phyloP scores from a whole-genome alignment of 2,329 filamentous ascomycete species.

The Stagonosporopsis chrysanthemi region DNA sequence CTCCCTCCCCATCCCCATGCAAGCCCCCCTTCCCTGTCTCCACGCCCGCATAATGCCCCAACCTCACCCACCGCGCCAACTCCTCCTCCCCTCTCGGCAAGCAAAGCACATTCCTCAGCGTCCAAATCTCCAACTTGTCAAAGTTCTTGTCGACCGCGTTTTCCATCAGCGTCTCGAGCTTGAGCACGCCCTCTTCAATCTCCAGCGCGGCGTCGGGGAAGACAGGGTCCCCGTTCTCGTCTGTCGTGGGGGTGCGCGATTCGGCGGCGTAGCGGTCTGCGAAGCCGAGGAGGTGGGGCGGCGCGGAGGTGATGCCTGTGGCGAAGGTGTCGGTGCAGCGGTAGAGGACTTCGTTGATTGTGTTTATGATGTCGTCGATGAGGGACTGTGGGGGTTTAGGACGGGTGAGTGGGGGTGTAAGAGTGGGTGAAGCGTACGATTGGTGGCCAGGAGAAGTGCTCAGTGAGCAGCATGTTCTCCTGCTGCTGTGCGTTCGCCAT shows the following conservation, averaged over 20 bases:
- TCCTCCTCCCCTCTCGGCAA: conserved; percentile 61
- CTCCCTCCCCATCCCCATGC: no score
- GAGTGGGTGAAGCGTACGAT: conserved; percentile 65
- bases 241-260: conserved; percentile 53
- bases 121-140: conserved; percentile 73
- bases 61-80: conserved; percentile 75
- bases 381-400: conserved; percentile 53
- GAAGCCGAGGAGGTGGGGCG: conserved; percentile 84
- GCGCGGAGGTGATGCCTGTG: conserved; percentile 75
- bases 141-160: conserved; percentile 60
- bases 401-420: no score
- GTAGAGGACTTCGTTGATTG: conserved; percentile 91
- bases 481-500: conserved; percentile 57
- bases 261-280: conserved; percentile 57
- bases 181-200: conserved; percentile 77
- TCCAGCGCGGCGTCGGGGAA: conserved; percentile 68
- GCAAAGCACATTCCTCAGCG: conserved; percentile 75
- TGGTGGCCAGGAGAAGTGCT: conserved; percentile 94
- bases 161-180: conserved; percentile 60
- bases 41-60: conserved; percentile 81
- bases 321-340: conserved; percentile 89
- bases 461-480: conserved; percentile 75
- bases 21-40: not conserved
- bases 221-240: conserved; percentile 51
- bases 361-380: conserved; percentile 98